Evolutionary conservation across 1,139 yeast genomes (phyloP).

Genomic region (Yamadazyma atlantica): DNA sequence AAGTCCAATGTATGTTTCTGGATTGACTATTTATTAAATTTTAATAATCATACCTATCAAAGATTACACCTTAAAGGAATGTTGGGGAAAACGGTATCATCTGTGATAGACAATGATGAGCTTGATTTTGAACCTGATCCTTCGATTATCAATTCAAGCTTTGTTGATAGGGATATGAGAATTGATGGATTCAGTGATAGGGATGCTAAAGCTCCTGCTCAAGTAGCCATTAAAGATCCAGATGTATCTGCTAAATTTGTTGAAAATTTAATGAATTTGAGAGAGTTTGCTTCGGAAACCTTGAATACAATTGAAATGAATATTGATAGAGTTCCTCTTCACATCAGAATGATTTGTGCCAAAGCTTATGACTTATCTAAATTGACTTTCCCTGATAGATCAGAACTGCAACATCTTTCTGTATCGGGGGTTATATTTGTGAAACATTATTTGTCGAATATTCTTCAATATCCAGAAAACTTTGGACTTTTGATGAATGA

Average conservation of each 20-base stretch:
- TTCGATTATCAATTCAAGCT: slow-evolving; percentile 49
- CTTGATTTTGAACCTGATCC: slow-evolving; percentile 83
- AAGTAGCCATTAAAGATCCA: slow-evolving; percentile 75
- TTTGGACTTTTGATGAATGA: slow-evolving; percentile 45
- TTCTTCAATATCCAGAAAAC: slow-evolving; percentile 67
- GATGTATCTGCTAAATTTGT: slow-evolving; percentile 71
- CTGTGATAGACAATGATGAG: slow-evolving; percentile 55
- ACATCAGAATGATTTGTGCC: slow-evolving; percentile 48
- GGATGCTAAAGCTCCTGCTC: slow-evolving; percentile 44
- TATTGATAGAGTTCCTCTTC: slow-evolving; percentile 56
- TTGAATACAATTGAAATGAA: slow-evolving; percentile 40
- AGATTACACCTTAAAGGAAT: slow-evolving; percentile 53
- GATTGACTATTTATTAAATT: slow-evolving; percentile 52
- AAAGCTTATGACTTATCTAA: slow-evolving; percentile 36
- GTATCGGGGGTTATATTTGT: slow-evolving; percentile 70
- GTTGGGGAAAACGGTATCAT: slow-evolving; percentile 50
- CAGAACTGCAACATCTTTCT: slow-evolving; percentile 56
- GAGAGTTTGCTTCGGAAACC: slow-evolving; percentile 69
- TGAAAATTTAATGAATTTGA: slow-evolving; percentile 66
- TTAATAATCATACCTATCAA: slow-evolving; percentile 62
- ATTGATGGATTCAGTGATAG: slow-evolving; percentile 39
- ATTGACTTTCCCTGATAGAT: slow-evolving; percentile 49
- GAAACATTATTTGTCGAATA: slow-evolving; percentile 62
- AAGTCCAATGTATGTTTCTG: slow-evolving; percentile 38
- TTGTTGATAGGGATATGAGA: slow-evolving; percentile 50